Evolutionary conservation across 2,329 filamentous ascomycete species (phyloP), one percentile per base, ranked within the genome.

Genomic region (Aschersonia sp.): DNA sequence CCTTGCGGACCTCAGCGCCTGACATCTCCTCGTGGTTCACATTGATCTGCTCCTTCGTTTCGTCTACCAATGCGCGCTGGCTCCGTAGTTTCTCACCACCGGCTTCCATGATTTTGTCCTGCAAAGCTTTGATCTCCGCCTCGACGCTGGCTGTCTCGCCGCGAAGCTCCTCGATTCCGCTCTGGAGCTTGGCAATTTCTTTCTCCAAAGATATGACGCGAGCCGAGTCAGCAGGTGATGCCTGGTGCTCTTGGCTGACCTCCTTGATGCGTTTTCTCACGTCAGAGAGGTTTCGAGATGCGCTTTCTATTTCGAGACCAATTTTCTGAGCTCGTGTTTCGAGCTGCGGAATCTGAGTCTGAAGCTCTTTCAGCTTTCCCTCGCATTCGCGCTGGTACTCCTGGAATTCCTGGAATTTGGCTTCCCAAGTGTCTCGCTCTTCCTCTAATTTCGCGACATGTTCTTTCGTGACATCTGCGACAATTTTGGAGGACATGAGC

Each of bases 91-190:
- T 89, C 58, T 97, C 89, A 65, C 92, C 92, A 59, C 92, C 92
- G 53, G 95, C 84, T 65, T 96, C 84, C 92, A 98, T 97, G 59
- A 98, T 98, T 72, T 89, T 94, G 73, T 92, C 84, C 61, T 98
- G 91, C 1, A 98, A 73, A 28, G 75, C 75, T 66, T 94, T 91
- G 66, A 98, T 97, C 64, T 97, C 92, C 30, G 83, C 82, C 61
- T 98, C 92, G 6, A 95, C 81, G 44, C 83, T 92, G 1, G 85
- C 79, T n/a, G 85, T 96, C 65, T 97, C 88, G 7, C 78, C 73
- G 51, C 81, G 86, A 7, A 98, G 75, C 57, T 84, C 85, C 50
- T 84, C 78, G 9, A 95, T 78, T 57, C 95, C 87, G 54, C 78
- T 79, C 58, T 88, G 80, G 52, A 94, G 73, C 51, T 80, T 78